Evolutionary conservation across 768 basidiomycete species (phyloP).

Genomic region (Russula abietina): DNA sequence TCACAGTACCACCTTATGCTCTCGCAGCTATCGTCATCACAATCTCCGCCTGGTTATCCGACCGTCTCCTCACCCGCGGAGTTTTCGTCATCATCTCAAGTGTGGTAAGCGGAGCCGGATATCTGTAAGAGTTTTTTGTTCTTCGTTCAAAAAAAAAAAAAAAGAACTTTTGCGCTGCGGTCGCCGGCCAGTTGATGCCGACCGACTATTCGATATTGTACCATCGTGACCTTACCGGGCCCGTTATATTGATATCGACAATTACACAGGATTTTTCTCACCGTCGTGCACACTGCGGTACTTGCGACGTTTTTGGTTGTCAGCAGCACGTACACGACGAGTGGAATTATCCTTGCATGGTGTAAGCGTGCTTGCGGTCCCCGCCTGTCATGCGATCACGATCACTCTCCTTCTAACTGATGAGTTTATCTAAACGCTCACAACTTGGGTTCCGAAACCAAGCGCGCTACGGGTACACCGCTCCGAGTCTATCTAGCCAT

Average conservation of each 20-base stretch:
- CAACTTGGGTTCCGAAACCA: slow-evolving; percentile 73
- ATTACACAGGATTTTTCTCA: slow-evolving; percentile 46
- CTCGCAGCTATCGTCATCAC: slow-evolving; percentile 61
- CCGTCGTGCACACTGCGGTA: slow-evolving; percentile 56
- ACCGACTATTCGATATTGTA: too few relatives aligned
- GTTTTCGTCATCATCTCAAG: slow-evolving; percentile 42
- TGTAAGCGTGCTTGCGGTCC: slow-evolving; percentile 40
- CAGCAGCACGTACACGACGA: slow-evolving; percentile 69
- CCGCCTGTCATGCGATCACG: neutral
- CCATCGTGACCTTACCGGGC: too few relatives aligned
- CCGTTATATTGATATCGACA: neutral
- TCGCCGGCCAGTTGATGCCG: neutral
- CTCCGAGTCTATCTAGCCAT: slow-evolving; percentile 80
- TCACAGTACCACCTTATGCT: slow-evolving; percentile 79
- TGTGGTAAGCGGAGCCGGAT: slow-evolving; percentile 50
- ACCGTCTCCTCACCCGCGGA: slow-evolving; percentile 58
- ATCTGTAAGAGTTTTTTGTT: slow-evolving; percentile 44
- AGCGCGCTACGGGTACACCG: slow-evolving; percentile 69
- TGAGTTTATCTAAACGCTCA: slow-evolving; percentile 47
- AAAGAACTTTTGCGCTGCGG: neutral
- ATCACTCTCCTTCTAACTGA: slow-evolving; percentile 2
- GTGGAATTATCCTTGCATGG: slow-evolving; percentile 73
- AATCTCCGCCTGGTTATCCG: slow-evolving; percentile 53
- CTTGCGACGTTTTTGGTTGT: slow-evolving; percentile 72
- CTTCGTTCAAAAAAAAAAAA: neutral